phyloP scores from a whole-genome alignment of 1,284 basidiomycete genomes.

The Trichosporon ovoides region DNA sequence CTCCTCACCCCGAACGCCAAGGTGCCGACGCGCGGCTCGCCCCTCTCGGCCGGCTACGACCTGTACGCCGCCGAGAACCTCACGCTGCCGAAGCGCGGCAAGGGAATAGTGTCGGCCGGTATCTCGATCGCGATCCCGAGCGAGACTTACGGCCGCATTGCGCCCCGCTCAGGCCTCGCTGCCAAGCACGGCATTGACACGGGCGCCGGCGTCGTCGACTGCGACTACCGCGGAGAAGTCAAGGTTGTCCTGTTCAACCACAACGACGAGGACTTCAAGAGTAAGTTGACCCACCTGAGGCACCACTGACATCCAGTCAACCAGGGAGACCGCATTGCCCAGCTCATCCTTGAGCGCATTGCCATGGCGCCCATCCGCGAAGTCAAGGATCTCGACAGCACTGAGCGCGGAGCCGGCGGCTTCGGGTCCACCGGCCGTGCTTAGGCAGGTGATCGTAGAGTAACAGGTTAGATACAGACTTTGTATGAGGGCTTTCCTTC shows the following conservation, averaged over 20 bases:
- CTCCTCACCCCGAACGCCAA: conserved; percentile 73
- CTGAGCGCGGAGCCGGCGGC: conserved; percentile 75
- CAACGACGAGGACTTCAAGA: conserved; percentile 78
- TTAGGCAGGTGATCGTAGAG: conserved; percentile 15
- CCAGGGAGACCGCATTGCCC: conserved; percentile 88
- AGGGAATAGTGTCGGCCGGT: conserved; percentile 83
- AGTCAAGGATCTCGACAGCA: conserved; percentile 76
- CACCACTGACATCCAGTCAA: conserved; percentile 62
- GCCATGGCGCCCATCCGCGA: conserved; percentile 77
- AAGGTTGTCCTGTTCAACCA: conserved; percentile 93
- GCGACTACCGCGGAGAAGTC: conserved; percentile 87
- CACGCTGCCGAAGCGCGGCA: conserved; percentile 73
- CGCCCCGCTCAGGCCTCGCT: conserved; percentile 87
- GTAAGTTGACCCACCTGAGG: conserved; percentile 53
- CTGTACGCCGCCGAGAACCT: conserved; percentile 82
- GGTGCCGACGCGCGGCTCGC: conserved; percentile 80
- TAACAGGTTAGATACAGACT: too few relatives aligned
- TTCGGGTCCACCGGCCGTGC: conserved; percentile 95
- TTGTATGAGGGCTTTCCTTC: background rate
- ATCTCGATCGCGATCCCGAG: conserved; percentile 85
- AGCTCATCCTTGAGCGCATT: conserved; percentile 88
- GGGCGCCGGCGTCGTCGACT: conserved; percentile 93
- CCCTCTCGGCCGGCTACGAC: conserved; percentile 87
- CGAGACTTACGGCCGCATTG: conserved; percentile 92
- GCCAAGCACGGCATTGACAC: conserved; percentile 96